A percentile compares a stretch with the other conserved stretches of the same genome.
Evolutionary conservation across 1,284 basidiomycete species (phyloP).

Genomic region (Tylopilus sp.): DNA sequence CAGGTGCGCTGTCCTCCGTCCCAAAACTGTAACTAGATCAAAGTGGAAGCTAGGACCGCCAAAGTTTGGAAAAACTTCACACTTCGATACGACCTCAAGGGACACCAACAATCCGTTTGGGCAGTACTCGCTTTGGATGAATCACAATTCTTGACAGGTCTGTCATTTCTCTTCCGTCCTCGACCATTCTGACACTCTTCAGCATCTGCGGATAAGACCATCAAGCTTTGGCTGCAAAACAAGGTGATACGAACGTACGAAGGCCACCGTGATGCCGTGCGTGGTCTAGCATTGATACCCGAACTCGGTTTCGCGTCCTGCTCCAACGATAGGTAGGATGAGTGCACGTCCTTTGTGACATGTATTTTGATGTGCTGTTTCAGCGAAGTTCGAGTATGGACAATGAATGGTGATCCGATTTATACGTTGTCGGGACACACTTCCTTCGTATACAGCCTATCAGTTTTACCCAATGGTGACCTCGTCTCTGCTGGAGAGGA

Average conservation of each 20-base stretch:
- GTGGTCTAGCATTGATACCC: constrained; percentile 75
- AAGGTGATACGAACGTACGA: constrained; percentile 71
- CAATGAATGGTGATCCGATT: constrained; percentile 73
- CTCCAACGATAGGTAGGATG: constrained; percentile 81
- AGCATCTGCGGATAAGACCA: constrained; percentile 95
- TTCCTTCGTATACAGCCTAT: constrained; percentile 92
- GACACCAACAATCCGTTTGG: constrained; percentile 93
- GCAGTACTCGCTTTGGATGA: constrained; percentile 83
- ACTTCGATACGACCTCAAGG: constrained; percentile 73
- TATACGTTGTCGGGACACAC: constrained; percentile 88
- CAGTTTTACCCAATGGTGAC: constrained; percentile 73
- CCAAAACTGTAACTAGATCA: background rate
- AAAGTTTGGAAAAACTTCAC: constrained; percentile 90
- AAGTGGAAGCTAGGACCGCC: constrained; percentile 62
- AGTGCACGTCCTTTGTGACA: constrained; percentile 1
- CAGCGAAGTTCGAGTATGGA: constrained; percentile 91
- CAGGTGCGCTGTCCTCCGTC: constrained; percentile 51
- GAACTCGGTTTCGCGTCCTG: constrained; percentile 93
- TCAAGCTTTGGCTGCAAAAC: constrained; percentile 83
- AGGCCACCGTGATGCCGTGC: constrained; percentile 90
- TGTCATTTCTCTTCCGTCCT: constrained; percentile 19
- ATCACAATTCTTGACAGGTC: constrained; percentile 80
- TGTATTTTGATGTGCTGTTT: constrained; percentile 5
- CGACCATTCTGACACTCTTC: constrained; percentile 9
- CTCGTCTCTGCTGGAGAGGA: constrained; percentile 82